Percentiles rank a stretch among this genome's conserved stretches.
Evolutionary conservation across 192 early-diverging fungal genomes (phyloP).

Genomic region (Chytriomyces hyalinus): DNA sequence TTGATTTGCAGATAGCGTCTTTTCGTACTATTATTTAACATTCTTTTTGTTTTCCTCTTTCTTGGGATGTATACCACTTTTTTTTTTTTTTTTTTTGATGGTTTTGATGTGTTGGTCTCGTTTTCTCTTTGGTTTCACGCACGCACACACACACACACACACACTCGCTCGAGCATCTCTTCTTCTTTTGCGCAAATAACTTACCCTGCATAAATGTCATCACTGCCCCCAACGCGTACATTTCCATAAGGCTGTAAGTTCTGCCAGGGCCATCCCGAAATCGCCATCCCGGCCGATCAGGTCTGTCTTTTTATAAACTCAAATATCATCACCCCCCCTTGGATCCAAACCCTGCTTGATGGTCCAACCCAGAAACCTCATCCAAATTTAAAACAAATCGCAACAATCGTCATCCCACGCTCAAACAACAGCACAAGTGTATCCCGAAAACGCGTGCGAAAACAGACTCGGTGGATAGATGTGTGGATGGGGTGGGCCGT

Average conservation of each 20-base stretch:
- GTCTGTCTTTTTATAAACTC: not conserved
- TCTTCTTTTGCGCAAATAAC: too few relatives aligned
- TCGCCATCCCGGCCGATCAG: not conserved
- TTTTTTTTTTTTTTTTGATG: not conserved
- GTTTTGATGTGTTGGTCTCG: not conserved
- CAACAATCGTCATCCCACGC: too few relatives aligned
- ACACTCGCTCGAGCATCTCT: too few relatives aligned
- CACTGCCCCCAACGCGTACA: too few relatives aligned
- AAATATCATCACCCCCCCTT: not conserved
- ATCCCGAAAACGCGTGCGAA: too few relatives aligned
- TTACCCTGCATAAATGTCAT: too few relatives aligned
- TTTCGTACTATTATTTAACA: not conserved
- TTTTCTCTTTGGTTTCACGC: not conserved
- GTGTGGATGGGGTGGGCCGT: conserved; percentile 64
- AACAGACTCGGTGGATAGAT: conserved; percentile 51
- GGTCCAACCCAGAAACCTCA: not conserved
- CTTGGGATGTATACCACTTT: not conserved
- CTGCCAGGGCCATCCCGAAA: too few relatives aligned
- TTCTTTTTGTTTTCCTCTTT: not conserved
- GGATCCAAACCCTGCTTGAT: too few relatives aligned
- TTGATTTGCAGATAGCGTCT: not conserved
- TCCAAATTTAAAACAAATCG: not conserved
- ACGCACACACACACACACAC: too few relatives aligned
- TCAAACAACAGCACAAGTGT: too few relatives aligned
- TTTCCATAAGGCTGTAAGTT: too few relatives aligned